phyloP scores from a whole-genome alignment of 768 basidiomycete genomes.

The Mycena rosella region DNA sequence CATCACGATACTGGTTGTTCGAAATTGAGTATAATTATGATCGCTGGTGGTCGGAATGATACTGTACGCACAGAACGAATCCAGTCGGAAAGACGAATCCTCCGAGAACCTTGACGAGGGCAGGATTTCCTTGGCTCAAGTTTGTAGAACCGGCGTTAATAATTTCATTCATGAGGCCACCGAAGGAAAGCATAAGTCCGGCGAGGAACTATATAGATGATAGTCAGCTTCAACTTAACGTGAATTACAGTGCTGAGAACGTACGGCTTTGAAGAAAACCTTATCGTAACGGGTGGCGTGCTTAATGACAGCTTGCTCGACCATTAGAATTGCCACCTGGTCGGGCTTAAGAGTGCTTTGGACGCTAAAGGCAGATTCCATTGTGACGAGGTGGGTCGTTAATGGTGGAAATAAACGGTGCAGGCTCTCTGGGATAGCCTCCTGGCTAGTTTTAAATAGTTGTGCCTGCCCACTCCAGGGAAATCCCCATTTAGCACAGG shows the following conservation, averaged over 20 bases:
- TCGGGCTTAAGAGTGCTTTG: conserved; percentile 66
- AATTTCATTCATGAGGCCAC: conserved; percentile 72
- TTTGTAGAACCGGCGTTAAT: conserved; percentile 68
- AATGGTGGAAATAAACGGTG: not conserved
- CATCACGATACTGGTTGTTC: conserved; percentile 69
- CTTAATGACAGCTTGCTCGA: conserved; percentile 70
- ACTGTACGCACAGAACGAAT: conserved; percentile 70
- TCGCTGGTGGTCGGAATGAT: not conserved
- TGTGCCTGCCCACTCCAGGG: not conserved
- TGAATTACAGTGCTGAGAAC: conserved; percentile 39
- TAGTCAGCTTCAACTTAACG: not conserved
- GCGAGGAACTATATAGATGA: conserved; percentile 65
- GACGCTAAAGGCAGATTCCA: conserved; percentile 29
- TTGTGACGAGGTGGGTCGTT: not conserved
- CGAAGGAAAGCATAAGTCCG: conserved; percentile 79
- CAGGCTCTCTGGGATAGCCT: not conserved
- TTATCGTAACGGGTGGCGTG: conserved; percentile 72
- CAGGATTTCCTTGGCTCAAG: conserved; percentile 67
- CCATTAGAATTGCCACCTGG: conserved; percentile 67
- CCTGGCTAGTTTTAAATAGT: not conserved
- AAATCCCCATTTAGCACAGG: conserved; percentile 17
- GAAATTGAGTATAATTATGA: no score
- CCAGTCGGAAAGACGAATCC: conserved; percentile 83
- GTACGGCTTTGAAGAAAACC: conserved; percentile 76
- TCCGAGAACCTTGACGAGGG: conserved; percentile 74